A percentile compares a stretch with the other conserved stretches of the same genome.
phyloP scores from a whole-genome alignment of 2,329 filamentous ascomycete genomes.

The Penicillium griseofulvum region DNA sequence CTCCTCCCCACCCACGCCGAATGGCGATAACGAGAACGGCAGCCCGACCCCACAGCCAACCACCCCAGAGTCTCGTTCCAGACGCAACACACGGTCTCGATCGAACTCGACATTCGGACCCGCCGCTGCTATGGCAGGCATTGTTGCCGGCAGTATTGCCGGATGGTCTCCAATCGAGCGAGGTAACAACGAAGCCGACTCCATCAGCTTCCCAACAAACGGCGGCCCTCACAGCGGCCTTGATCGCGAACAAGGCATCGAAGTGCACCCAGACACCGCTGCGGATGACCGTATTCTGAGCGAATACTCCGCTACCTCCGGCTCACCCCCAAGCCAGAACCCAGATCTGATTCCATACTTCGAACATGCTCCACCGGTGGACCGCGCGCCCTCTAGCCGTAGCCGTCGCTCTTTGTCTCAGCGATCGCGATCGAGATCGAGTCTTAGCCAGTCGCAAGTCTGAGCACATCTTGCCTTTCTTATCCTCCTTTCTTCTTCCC shows the following conservation, averaged over 20 bases:
- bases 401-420: slow-evolving; percentile 38
- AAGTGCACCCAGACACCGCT: slow-evolving; percentile 48
- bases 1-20: slow-evolving; percentile 56
- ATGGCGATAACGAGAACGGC: slow-evolving; percentile 51
- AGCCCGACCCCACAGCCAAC: slow-evolving; percentile 44
- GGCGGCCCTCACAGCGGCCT: slow-evolving; percentile 38
- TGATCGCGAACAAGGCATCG: slow-evolving; percentile 44
- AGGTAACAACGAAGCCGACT: slow-evolving; percentile 10
- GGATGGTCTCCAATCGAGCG: slow-evolving; percentile 63
- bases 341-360: slow-evolving; percentile 46
- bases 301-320: slow-evolving; percentile 34
- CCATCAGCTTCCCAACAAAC: slow-evolving; percentile 38
- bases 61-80: slow-evolving; percentile 54
- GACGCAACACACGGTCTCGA: slow-evolving; percentile 53
- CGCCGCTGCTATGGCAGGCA: slow-evolving; percentile 63
- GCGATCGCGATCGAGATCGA: slow-evolving; percentile 39
- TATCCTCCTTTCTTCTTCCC: not conserved
- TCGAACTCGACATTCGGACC: slow-evolving; percentile 60
- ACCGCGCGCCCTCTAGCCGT: slow-evolving; percentile 34
- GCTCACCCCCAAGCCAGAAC: slow-evolving; percentile 48
- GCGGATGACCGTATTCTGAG: slow-evolving; percentile 46
- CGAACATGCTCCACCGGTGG: slow-evolving; percentile 38
- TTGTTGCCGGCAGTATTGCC: slow-evolving; percentile 64
- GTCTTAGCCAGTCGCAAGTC: slow-evolving; percentile 30
- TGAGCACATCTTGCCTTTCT: slow-evolving; percentile 3